Percentiles rank a stretch among this genome's conserved stretches.
Evolutionary conservation across 441 rosid species (phyloP).

Genomic region (Erodium trifolium): DNA sequence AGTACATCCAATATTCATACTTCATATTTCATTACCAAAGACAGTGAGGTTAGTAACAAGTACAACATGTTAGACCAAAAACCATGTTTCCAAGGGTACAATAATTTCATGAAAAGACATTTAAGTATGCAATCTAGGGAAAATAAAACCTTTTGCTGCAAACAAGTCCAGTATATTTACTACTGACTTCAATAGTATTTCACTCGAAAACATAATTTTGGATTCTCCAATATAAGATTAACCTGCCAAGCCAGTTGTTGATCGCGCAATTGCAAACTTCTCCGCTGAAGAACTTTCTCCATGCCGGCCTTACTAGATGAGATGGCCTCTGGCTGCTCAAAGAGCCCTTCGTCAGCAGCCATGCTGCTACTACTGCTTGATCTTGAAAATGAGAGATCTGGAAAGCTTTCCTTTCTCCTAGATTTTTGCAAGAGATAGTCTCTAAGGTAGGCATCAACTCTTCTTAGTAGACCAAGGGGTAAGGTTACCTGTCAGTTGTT

Average conservation of each 20-base stretch:
- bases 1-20: not conserved
- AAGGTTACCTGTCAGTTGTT: slow-evolving; percentile 53
- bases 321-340: slow-evolving; percentile 41
- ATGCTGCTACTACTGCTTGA: slow-evolving; percentile 26
- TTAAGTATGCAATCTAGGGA: not conserved
- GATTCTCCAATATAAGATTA: not conserved
- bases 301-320: slow-evolving; percentile 62
- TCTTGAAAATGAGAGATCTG: slow-evolving; percentile 16
- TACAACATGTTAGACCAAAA: not conserved
- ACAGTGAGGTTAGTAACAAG: not conserved
- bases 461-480: slow-evolving; percentile 81
- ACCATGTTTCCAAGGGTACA: not conserved
- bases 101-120: not conserved
- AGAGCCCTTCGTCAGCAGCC: slow-evolving; percentile 33
- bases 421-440: slow-evolving; percentile 72
- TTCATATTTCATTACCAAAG: not conserved
- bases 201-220: not conserved
- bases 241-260: slow-evolving; percentile 93
- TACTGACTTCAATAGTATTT: not conserved
- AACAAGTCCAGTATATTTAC: not conserved
- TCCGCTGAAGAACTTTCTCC: slow-evolving; percentile 88
- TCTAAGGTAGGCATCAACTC: slow-evolving; percentile 85
- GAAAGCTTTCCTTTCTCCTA: slow-evolving; percentile 40
- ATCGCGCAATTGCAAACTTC: slow-evolving; percentile 83
- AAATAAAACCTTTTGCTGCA: not conserved